phyloP scores from a whole-genome alignment of 192 early-diverging fungal species.

The Backusella circina region DNA sequence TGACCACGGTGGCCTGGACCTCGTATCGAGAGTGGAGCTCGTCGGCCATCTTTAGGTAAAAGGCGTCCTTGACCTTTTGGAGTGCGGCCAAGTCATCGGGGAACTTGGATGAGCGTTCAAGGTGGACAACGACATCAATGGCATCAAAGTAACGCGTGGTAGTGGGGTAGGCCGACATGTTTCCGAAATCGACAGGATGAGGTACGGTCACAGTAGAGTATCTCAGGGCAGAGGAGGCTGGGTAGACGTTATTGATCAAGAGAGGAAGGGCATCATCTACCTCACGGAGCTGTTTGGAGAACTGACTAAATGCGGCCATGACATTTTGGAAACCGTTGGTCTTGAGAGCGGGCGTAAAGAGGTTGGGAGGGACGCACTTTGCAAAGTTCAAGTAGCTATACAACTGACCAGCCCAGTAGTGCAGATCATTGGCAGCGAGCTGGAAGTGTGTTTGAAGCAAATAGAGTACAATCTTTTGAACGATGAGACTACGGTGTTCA shows the following conservation, averaged over 20 bases:
- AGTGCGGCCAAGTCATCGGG: conserved; percentile 85
- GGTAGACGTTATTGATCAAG: conserved; percentile 53
- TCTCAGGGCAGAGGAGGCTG: conserved; percentile 59
- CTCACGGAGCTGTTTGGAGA: conserved; percentile 56
- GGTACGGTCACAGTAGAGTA: conserved; percentile 76
- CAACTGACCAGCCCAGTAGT: conserved; percentile 68
- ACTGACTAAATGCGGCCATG: conserved; percentile 62
- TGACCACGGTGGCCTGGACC: conserved; percentile 45
- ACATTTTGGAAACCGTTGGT: conserved; percentile 59
- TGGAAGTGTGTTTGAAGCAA: conserved; percentile 74
- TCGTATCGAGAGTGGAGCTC: conserved; percentile 45
- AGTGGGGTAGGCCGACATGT: conserved; percentile 39
- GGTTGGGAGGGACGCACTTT: conserved; percentile 38
- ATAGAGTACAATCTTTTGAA: conserved; percentile 75
- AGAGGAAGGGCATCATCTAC: conserved; percentile 68
- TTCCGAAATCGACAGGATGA: conserved; percentile 51
- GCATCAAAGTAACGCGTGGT: conserved; percentile 61
- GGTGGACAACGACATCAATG: conserved; percentile 78
- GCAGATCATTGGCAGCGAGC: conserved; percentile 40
- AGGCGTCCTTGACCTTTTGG: conserved; percentile 88
- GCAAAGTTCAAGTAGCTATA: conserved; percentile 57
- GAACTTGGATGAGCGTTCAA: conserved; percentile 83
- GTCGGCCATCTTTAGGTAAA: conserved; percentile 75
- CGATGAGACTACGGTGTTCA: conserved; percentile 67
- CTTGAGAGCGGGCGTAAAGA: conserved; percentile 40